Base-by-base conservation (phyloP, 164 flowering plant genomes). In the Annona cherimola region DNA sequence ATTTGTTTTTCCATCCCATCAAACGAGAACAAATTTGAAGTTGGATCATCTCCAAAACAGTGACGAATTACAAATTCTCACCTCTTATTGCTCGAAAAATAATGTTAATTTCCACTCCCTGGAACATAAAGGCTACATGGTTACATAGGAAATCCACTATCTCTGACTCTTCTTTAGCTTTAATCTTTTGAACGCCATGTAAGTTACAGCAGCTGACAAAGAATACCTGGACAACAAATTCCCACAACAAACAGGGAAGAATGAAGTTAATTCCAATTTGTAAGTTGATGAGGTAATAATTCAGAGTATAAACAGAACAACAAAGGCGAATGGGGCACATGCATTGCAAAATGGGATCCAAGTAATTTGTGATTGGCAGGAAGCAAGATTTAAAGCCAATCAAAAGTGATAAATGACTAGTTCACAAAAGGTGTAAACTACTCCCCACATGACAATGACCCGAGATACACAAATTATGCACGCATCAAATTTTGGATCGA, bases 161-260 rank as follows among this genome's bases (percentile, higher is more conserved):
- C 84, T 89, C 72, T 73, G 68, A 43, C 73, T 82, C 81, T 73
- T 88, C 77, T 76, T 87, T 11, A 86, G 86, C 72, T 72, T 82
- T 19, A 91, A 20, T 73, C 97, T 88, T 85, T 89, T 87, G 83
- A 81, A 81, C 42, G 99, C 98, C 99, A 94, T 92, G 78, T 79
- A 92, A 44, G 97, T 91, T 55, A 94, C 97, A 9, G 98, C 98
- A 66, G 90, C 98, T 67, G 97, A 94, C 11, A 94, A 81, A 70
- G 99, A 87, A 78, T 92, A 94, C 98, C 98, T 92, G 89, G 71
- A 76, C 61, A 69, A 76, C 39, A 19, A 61, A 70, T 6, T 40
- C 69, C 46, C n/a, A 64, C 4, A 42, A 35, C 67, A 64, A 45
- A 69, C 16, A 55, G 1, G 67, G 1, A 19, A 6, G 20, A 46